These are phyloP conservation scores for Phaffomyces thermotolerans DNA, from an alignment of 805 yeast species.

Conservation along the genomic window DNA sequence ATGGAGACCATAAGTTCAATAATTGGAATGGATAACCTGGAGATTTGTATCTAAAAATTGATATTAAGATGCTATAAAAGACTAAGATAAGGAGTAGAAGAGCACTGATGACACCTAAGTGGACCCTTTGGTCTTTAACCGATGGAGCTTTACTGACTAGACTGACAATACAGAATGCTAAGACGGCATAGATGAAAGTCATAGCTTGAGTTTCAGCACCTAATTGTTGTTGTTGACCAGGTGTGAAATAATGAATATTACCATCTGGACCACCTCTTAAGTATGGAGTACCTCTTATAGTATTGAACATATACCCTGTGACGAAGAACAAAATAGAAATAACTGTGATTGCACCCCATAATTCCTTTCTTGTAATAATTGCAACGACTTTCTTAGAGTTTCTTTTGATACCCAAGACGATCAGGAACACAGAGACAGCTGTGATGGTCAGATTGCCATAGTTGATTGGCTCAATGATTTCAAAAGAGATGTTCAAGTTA, in stretches of 20 bases:
- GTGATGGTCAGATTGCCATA: slow-evolving; percentile 30
- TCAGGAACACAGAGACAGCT: slow-evolving; percentile 28
- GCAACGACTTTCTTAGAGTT: slow-evolving; percentile 29
- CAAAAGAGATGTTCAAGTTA: slow-evolving; percentile 16
- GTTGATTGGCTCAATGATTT: slow-evolving; percentile 29
- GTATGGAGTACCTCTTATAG: slow-evolving; percentile 61
- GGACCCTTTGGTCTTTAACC: slow-evolving; percentile 37
- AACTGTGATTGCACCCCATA: slow-evolving; percentile 72
- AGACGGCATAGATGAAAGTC: slow-evolving; percentile 61
- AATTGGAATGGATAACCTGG: slow-evolving; percentile 71
- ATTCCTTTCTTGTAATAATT: slow-evolving; percentile 41
- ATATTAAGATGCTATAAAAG: slow-evolving; percentile 55
- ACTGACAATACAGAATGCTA: slow-evolving; percentile 53
- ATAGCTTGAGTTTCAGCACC: slow-evolving; percentile 89
- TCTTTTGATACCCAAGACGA: slow-evolving; percentile 23
- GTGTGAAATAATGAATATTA: slow-evolving; percentile 35
- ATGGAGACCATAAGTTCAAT: slow-evolving; percentile 30
- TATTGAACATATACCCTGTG: slow-evolving; percentile 91
- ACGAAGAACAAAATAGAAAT: slow-evolving; percentile 62
- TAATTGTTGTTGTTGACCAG: slow-evolving; percentile 69
- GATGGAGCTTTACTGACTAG: slow-evolving; percentile 53
- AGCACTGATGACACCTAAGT: slow-evolving; percentile 40
- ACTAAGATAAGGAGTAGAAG: slow-evolving; percentile 42
- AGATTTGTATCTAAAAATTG: slow-evolving; percentile 63
- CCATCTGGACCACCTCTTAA: slow-evolving; percentile 37